Evolutionary conservation across 1,139 yeast species (phyloP).

Genomic region (Geotrichum europaeum): DNA sequence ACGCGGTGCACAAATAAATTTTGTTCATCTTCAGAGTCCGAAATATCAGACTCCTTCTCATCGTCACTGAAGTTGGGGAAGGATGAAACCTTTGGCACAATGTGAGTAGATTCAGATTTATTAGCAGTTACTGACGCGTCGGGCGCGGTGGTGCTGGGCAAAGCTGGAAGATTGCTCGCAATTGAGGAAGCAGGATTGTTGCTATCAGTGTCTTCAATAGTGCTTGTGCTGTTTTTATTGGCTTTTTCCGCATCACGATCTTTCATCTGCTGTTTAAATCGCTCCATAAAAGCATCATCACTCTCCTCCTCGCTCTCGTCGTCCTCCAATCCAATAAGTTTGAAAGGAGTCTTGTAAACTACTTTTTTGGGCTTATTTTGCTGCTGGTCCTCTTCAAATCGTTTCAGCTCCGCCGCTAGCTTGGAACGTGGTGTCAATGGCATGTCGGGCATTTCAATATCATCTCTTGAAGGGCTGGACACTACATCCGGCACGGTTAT

Average conservation of each 20-base stretch:
- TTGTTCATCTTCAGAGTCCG: slow-evolving; percentile 3
- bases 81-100: background rate
- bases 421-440: slow-evolving; percentile 9
- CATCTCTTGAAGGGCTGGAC: background rate
- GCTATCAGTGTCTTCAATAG: background rate
- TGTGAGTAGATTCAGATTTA: background rate
- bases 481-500: background rate
- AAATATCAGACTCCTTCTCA: background rate
- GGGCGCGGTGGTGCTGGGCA: background rate
- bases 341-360: background rate
- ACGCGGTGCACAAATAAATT: background rate
- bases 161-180: background rate
- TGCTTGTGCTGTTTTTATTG: background rate
- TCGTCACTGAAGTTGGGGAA: background rate
- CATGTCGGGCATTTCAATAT: background rate
- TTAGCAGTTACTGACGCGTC: background rate
- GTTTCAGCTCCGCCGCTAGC: background rate
- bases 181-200: background rate
- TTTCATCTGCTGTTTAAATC: slow-evolving; percentile 4
- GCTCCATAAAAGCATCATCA: slow-evolving; percentile 13
- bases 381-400: background rate
- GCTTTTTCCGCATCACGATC: background rate
- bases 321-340: background rate
- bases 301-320: slow-evolving; percentile 8
- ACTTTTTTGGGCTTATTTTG: background rate